phyloP scores from a whole-genome alignment of 768 basidiomycete genomes.

The Clitopilus passeckerianus region DNA sequence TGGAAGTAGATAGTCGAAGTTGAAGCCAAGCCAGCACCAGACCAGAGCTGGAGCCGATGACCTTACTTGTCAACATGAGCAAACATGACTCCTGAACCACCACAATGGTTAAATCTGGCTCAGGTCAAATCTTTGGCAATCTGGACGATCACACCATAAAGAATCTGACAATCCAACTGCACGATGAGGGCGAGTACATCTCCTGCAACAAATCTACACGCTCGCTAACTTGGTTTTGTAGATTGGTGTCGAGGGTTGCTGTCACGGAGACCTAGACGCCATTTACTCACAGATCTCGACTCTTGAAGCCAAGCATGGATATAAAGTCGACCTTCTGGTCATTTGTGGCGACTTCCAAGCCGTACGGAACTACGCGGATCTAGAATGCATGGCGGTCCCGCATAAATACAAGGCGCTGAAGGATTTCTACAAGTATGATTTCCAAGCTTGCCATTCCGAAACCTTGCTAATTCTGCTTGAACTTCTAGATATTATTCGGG shows the following conservation, averaged over 20 bases:
- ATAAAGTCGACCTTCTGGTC: constrained; percentile 79
- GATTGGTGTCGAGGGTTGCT: constrained; percentile 93
- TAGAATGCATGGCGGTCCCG: constrained; percentile 89
- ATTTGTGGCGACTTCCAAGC: constrained; percentile 98
- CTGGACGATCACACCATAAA: no score
- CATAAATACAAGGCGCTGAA: constrained; percentile 82
- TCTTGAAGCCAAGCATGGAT: constrained; percentile 57
- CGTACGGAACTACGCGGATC: constrained; percentile 77
- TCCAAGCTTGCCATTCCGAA: constrained; percentile 3
- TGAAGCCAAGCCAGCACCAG: no score
- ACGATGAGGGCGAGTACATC: background rate
- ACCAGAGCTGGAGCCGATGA: no score
- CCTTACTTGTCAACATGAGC: no score
- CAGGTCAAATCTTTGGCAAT: no score
- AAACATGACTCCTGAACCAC: no score
- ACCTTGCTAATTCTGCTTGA: background rate
- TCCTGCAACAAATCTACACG: no score
- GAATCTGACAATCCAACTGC: background rate
- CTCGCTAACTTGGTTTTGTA: constrained; percentile 17
- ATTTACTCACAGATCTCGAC: constrained; percentile 71
- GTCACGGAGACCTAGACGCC: constrained; percentile 87
- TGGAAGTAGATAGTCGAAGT: no score
- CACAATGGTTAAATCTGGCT: no score
- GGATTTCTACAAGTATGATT: constrained; percentile 69
- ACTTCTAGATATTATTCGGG: constrained; percentile 79